phyloP scores from a whole-genome alignment of 768 basidiomycete genomes.

The Panaeolus cyanescens region DNA sequence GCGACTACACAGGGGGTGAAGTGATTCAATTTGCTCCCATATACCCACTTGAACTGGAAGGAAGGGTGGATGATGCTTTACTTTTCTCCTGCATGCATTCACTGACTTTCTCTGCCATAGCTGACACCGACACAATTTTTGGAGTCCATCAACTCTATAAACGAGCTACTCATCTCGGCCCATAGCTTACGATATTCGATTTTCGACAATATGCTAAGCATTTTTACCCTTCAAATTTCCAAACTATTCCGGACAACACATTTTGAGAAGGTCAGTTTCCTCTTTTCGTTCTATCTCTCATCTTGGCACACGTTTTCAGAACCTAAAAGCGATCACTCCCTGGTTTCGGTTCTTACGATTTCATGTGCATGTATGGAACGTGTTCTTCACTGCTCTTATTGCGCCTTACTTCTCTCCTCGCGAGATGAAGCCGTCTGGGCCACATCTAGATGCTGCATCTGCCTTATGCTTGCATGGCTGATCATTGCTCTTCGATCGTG shows the following conservation, averaged over 20 bases:
- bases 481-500: background rate
- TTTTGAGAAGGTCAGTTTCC: slow-evolving; percentile 70
- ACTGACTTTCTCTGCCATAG: slow-evolving; percentile 38
- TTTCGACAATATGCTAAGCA: slow-evolving; percentile 77
- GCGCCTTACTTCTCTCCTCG: background rate
- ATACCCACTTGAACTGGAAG: slow-evolving; percentile 92
- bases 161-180: slow-evolving; percentile 84
- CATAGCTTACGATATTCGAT: slow-evolving; percentile 74
- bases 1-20: slow-evolving; percentile 92
- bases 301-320: background rate
- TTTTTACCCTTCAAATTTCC: slow-evolving; percentile 82
- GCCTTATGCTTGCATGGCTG: background rate
- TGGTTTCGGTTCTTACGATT: background rate
- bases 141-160: slow-evolving; percentile 89
- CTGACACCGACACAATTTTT: slow-evolving; percentile 90
- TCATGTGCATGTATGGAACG: background rate
- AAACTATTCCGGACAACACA: slow-evolving; percentile 68
- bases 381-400: background rate
- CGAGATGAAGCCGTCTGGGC: background rate
- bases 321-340: background rate
- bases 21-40: slow-evolving; percentile 86
- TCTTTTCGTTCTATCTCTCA: background rate
- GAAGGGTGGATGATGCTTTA: slow-evolving; percentile 61
- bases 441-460: background rate
- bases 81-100: background rate